Base-by-base conservation (phyloP, 495 filamentous ascomycete genomes). In the Penicillium arizonense region DNA sequence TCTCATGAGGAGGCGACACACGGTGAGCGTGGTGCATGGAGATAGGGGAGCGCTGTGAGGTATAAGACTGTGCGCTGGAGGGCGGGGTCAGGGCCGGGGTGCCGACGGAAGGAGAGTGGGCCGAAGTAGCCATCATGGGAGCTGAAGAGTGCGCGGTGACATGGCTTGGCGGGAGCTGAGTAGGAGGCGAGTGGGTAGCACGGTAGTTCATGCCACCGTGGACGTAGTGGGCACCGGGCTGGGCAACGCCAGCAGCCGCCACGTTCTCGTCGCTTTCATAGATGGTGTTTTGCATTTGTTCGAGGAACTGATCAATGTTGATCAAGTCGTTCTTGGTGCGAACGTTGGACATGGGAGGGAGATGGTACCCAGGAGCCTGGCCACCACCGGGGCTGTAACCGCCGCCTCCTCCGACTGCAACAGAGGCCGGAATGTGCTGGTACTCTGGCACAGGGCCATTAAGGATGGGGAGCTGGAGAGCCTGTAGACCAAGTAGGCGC, bases 261-360 rank as follows among this genome's bases (percentile, higher is more conserved):
- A 88, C 80, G 12, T 88, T 82, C 61, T 89, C 87, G 20, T 91
- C 85, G 61, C 83, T 93, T 69, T 97, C 93, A 65, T 97, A 97
- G 24, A 97, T 87, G 7, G 93, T 96, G 55, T 85, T 80, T 62
- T 96, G 91, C 79, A 97, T 91, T 70, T 96, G 90, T 69, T 96
- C 89, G 34, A 99, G 79, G 74, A 96, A 87, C 53, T 91, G 86
- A 70, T 97, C 93, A 64, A 96, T 88, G 65, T 92, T 87, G 63
- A 91, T 77, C 21, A 99, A 76, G 57, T 99, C 93, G 58, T 82
- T 89, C 82, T 97, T 97, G 48, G 91, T 96, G 55, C 91, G 84
- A 34, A 96, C 76, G 53, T 95, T 91, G 13, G 87, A 85, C 78
- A 93, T 86, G 6, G 87, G 83, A 20, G 93, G 93, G 18, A 97